Conservation (phyloP, 805 yeast genomes). For the Starmerella scarabaei region DNA sequence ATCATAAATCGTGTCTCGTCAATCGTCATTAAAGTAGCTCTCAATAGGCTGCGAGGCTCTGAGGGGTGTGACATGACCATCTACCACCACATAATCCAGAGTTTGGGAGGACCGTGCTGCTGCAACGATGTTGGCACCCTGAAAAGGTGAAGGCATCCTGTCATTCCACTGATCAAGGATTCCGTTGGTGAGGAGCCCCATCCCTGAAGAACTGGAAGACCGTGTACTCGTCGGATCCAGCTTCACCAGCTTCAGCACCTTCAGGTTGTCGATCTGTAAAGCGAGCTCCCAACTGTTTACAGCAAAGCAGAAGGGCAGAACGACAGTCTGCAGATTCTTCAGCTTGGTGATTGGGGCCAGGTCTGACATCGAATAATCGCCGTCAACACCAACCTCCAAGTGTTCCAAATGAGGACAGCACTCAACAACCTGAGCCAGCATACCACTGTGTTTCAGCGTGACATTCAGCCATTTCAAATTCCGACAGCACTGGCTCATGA, state of each 20-base stretch:
- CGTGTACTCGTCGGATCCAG: neutral
- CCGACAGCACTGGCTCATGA: slow-evolving; percentile 7
- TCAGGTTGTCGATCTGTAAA: slow-evolving; percentile 6
- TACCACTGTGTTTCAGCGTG: slow-evolving; percentile 4
- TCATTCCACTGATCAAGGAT: slow-evolving; percentile 19
- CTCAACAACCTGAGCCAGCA: neutral
- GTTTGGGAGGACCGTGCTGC: slow-evolving; percentile 7
- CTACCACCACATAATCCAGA: slow-evolving; percentile 16
- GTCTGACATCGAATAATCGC: slow-evolving; percentile 12
- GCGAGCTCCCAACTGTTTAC: slow-evolving; percentile 17
- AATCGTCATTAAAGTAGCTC: slow-evolving; percentile 1
- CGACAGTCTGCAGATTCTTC: slow-evolving; percentile 5
- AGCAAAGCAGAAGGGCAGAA: slow-evolving; percentile 16
- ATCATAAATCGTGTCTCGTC: neutral
- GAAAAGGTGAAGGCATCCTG: slow-evolving; percentile 15
- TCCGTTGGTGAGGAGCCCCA: slow-evolving; percentile 18
- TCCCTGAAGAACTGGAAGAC: neutral
- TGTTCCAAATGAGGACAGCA: slow-evolving; percentile 7
- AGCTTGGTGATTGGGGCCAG: slow-evolving; percentile 8
- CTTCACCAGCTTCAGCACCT: slow-evolving; percentile 10
- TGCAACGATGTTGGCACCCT: slow-evolving; percentile 12
- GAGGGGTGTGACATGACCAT: slow-evolving; percentile 9
- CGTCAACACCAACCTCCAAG: slow-evolving; percentile 9
- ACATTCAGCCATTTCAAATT: slow-evolving; percentile 9
- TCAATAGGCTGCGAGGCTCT: slow-evolving; percentile 4